Evolutionary conservation across 2,329 filamentous ascomycete species (phyloP).

Genomic region (Colletotrichum sp.): DNA sequence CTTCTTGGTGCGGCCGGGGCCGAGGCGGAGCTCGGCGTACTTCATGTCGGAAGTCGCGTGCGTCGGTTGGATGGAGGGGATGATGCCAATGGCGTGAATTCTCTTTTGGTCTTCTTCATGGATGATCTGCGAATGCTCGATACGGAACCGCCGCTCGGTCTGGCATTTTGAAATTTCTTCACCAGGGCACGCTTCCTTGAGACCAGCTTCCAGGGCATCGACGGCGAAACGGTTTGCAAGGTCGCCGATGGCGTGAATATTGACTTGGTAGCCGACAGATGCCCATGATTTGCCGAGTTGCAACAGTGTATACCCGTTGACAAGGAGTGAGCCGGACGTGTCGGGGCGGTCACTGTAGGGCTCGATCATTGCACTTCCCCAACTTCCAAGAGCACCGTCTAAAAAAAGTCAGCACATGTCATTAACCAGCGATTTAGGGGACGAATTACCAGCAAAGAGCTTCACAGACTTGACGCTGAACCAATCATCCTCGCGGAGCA

Average conservation of each 20-base stretch:
- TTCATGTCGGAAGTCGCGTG: constrained; percentile 76
- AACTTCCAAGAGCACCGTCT: constrained; percentile 74
- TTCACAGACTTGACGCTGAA: constrained; percentile 69
- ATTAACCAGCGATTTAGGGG: not conserved
- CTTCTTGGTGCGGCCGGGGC: constrained; percentile 52
- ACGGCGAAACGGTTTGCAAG: constrained; percentile 69
- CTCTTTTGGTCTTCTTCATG: constrained; percentile 67
- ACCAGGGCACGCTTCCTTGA: constrained; percentile 56
- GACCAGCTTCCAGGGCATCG: constrained; percentile 64
- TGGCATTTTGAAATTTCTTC: constrained; percentile 54
- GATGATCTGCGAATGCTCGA: constrained; percentile 76
- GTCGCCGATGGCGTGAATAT: constrained; percentile 76
- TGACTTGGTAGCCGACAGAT: constrained; percentile 67
- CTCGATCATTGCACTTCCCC: constrained; percentile 75
- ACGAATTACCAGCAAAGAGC: constrained; percentile 64
- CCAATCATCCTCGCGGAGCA: constrained; percentile 52
- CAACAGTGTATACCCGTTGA: constrained; percentile 65
- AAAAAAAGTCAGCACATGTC: constrained; percentile 5
- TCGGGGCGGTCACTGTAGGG: constrained; percentile 69
- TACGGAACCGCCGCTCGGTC: constrained; percentile 62
- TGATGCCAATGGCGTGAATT: constrained; percentile 62
- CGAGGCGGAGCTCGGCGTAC: constrained; percentile 67
- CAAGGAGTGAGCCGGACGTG: constrained; percentile 67
- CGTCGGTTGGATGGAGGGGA: constrained; percentile 74
- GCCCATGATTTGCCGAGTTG: constrained; percentile 63